Conservation (phyloP, 2,329 filamentous ascomycete species). For the Aspergillus novoparasiticus region DNA sequence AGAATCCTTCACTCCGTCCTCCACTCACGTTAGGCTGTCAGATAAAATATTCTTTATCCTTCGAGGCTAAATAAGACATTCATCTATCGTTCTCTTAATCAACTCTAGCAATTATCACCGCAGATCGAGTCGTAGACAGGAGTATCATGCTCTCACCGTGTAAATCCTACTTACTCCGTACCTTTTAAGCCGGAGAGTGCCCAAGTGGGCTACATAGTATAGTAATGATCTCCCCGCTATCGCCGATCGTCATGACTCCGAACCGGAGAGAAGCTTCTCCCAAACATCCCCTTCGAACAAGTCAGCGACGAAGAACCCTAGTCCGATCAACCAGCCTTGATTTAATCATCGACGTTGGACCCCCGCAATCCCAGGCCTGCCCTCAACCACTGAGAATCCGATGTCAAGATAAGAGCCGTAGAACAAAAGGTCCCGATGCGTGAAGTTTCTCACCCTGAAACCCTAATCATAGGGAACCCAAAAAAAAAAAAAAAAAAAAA, state of each 20-base stretch:
- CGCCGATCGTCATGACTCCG: conserved; percentile 11
- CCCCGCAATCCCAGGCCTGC: neutral
- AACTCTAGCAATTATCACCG: neutral
- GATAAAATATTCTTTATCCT: neutral
- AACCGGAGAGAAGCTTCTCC: conserved; percentile 12
- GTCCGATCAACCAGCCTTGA: neutral
- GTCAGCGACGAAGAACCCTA: conserved; percentile 4
- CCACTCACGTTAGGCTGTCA: neutral
- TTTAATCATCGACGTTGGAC: neutral
- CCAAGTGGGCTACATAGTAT: neutral
- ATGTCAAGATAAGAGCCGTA: neutral
- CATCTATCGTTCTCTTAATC: neutral
- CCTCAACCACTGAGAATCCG: neutral
- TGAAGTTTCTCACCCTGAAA: neutral
- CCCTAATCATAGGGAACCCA: neutral
- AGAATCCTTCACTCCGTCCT: neutral
- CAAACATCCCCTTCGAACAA: neutral
- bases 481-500: neutral
- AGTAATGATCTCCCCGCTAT: conserved; percentile 6
- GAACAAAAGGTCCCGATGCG: neutral
- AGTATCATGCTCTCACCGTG: neutral
- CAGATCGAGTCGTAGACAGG: neutral
- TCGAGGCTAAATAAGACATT: neutral
- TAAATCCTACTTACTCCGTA: neutral
- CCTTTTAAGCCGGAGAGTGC: too few species aligned